Percentiles rank a stretch among this genome's conserved stretches.
Conservation (phyloP, 78 protist genomes). For the Tieghemostelium lacteum region DNA sequence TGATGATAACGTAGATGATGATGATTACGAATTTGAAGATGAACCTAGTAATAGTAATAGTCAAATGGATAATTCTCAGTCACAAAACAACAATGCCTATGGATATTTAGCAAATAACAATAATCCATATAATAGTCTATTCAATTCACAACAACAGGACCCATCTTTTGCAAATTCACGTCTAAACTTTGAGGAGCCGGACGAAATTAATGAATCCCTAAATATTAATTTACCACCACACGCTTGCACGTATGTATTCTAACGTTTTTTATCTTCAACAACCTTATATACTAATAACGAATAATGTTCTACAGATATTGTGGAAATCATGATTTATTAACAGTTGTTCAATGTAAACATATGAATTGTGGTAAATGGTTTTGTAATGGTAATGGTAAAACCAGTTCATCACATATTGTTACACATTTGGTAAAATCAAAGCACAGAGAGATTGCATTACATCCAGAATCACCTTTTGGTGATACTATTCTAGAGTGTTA, state of each 20-base stretch:
- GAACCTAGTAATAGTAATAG: background rate
- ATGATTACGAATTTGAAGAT: background rate
- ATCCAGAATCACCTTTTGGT: constrained; percentile 86
- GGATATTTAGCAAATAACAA: background rate
- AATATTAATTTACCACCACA: constrained; percentile 33
- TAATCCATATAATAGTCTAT: background rate
- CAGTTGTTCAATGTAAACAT: constrained; percentile 93
- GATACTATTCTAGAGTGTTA: constrained; percentile 97
- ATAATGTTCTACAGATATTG: no score
- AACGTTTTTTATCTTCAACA: no score
- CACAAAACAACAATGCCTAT: background rate
- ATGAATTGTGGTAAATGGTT: constrained; percentile 95
- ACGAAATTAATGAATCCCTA: constrained; percentile 12
- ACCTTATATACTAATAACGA: no score
- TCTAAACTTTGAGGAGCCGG: constrained; percentile 55
- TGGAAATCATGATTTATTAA: constrained; percentile 91
- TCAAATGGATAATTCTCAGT: background rate
- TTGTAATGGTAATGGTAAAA: constrained; percentile 95
- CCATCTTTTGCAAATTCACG: constrained; percentile 4
- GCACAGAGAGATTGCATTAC: constrained; percentile 91
- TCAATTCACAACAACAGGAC: constrained; percentile 1
- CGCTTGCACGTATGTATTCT: constrained; percentile 33
- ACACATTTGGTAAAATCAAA: constrained; percentile 95
- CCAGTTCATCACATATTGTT: constrained; percentile 93
- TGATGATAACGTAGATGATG: constrained; percentile 1